A percentile compares a stretch with the other conserved stretches of the same genome.
Conservation (phyloP, 768 basidiomycete genomes). For the Suillus luteus region DNA sequence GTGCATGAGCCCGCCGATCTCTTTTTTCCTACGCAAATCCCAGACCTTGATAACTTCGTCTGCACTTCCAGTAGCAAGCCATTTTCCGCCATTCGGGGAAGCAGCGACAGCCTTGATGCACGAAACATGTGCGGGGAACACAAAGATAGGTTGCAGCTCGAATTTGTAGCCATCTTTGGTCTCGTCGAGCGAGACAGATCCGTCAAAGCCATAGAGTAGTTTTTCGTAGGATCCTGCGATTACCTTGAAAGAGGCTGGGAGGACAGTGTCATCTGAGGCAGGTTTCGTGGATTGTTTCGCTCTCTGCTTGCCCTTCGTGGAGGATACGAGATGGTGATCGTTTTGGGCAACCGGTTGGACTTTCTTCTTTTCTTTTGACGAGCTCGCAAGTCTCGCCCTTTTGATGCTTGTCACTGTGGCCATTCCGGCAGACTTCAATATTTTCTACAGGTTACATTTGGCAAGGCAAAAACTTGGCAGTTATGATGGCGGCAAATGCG, state of each 20-base stretch:
- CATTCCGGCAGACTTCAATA: neutral
- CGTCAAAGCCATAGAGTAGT: conserved; percentile 87
- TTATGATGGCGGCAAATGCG: too few relatives aligned
- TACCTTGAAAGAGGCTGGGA: conserved; percentile 75
- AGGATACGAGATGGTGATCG: conserved; percentile 12
- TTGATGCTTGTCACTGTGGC: conserved; percentile 16
- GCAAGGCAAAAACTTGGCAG: neutral
- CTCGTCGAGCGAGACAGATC: conserved; percentile 43
- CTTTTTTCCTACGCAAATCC: conserved; percentile 90
- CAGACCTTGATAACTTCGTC: conserved; percentile 98
- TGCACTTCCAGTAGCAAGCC: conserved; percentile 93
- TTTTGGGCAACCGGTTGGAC: conserved; percentile 8
- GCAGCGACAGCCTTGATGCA: conserved; percentile 90
- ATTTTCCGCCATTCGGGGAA: conserved; percentile 88
- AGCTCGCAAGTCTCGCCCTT: conserved; percentile 27
- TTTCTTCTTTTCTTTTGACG: conserved; percentile 10
- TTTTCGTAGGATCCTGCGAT: conserved; percentile 97
- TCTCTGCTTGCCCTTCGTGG: conserved; percentile 36
- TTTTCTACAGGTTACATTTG: neutral
- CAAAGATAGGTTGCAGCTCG: conserved; percentile 78
- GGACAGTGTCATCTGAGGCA: conserved; percentile 17
- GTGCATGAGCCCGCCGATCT: conserved; percentile 93
- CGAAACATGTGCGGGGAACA: conserved; percentile 95
- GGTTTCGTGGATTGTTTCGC: conserved; percentile 14
- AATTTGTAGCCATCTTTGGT: conserved; percentile 33